Evolutionary conservation across 164 flowering plant genomes (phyloP).

Genomic region (Annona squamosa): DNA sequence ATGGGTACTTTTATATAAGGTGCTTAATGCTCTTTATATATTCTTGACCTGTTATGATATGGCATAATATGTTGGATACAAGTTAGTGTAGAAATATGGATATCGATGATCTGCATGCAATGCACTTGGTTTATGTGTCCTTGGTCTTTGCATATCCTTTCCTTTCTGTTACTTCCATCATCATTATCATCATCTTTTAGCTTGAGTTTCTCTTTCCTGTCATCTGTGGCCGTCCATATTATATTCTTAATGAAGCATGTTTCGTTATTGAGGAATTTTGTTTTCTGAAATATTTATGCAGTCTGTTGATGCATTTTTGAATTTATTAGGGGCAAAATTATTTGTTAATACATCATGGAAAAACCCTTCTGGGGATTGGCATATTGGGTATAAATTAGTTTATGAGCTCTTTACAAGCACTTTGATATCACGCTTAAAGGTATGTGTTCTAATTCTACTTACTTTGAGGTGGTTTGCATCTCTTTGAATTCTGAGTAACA

Average conservation of each 20-base stretch:
- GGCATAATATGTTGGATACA: too few relatives aligned
- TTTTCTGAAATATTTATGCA: neutral
- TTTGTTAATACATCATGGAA: slow-evolving; percentile 72
- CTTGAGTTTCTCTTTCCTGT: neutral
- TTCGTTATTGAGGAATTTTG: neutral
- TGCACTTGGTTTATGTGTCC: neutral
- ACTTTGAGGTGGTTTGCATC: neutral
- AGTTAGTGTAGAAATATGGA: too few relatives aligned
- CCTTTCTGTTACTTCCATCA: neutral
- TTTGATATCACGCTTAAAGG: slow-evolving; percentile 86
- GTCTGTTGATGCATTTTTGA: neutral
- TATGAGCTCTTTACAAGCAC: slow-evolving; percentile 80
- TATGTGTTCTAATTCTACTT: slow-evolving; percentile 11
- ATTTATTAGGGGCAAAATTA: slow-evolving; percentile 50
- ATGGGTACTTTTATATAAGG: neutral
- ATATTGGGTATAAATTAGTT: slow-evolving; percentile 74
- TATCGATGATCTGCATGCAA: too few relatives aligned
- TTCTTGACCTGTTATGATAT: too few relatives aligned
- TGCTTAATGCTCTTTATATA: neutral
- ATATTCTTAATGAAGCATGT: neutral
- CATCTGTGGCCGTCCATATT: neutral
- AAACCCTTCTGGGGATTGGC: slow-evolving; percentile 96
- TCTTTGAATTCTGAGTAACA: neutral
- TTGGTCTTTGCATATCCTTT: too few relatives aligned
- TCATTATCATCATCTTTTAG: neutral